Conservation (phyloP, 768 basidiomycete species). For the Lenzites betulinus region DNA sequence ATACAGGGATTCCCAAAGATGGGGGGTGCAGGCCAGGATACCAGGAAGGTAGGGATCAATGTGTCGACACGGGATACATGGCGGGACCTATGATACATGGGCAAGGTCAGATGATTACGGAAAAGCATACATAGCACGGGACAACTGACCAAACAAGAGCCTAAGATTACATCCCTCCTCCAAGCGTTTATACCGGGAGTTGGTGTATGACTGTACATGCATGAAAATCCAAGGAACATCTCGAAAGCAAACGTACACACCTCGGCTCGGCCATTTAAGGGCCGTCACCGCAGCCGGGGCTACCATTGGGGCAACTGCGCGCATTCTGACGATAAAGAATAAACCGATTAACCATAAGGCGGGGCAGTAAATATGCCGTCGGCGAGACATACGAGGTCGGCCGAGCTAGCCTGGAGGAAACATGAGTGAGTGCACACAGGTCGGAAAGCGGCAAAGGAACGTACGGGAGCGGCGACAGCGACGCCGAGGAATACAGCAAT, state of each 20-base stretch:
- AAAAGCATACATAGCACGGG: neutral
- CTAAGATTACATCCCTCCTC: no score
- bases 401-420: neutral
- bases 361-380: no score
- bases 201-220: no score
- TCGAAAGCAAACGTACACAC: neutral
- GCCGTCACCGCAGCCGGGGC: conserved; percentile 9
- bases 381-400: conserved; percentile 15
- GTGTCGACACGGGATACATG: neutral
- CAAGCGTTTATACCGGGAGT: no score
- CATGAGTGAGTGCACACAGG: neutral
- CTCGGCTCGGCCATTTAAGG: neutral
- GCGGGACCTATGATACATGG: neutral
- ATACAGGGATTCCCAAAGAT: conserved; percentile 2
- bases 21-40: neutral
- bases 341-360: no score
- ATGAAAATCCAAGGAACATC: neutral
- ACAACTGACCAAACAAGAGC: neutral
- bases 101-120: neutral
- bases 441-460: neutral
- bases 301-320: conserved; percentile 16
- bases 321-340: no score
- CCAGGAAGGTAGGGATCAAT: conserved; percentile 1
- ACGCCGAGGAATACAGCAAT: conserved; percentile 26
- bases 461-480: conserved; percentile 27